Conservation (phyloP, 2,329 filamentous ascomycete species). For the Ophiobolus disseminans region DNA sequence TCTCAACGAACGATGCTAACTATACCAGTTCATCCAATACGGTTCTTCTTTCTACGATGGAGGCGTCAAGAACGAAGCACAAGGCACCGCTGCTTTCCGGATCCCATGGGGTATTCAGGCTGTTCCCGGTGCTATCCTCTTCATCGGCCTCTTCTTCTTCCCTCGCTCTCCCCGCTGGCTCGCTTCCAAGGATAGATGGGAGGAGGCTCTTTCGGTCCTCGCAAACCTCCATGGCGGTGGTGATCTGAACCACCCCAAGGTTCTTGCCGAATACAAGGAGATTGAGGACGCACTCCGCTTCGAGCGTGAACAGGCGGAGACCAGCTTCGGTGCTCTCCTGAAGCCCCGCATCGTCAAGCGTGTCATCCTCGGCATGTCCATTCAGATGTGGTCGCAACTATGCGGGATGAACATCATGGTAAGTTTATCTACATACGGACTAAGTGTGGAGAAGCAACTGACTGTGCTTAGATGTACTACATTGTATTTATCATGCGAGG, state of each 20-base stretch:
- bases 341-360: slow-evolving; percentile 63
- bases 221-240: slow-evolving; percentile 66
- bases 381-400: slow-evolving; percentile 67
- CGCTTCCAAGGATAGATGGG: slow-evolving; percentile 71
- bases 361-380: slow-evolving; percentile 63
- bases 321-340: slow-evolving; percentile 59
- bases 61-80: slow-evolving; percentile 48
- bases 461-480: slow-evolving; percentile 45
- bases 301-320: slow-evolving; percentile 60
- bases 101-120: slow-evolving; percentile 55
- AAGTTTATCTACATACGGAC: slow-evolving; percentile 24
- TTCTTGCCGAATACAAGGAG: slow-evolving; percentile 69
- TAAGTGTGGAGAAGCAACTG: background rate
- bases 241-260: slow-evolving; percentile 63
- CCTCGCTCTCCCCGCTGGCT: slow-evolving; percentile 70
- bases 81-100: slow-evolving; percentile 52
- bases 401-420: slow-evolving; percentile 68
- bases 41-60: slow-evolving; percentile 64
- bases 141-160: slow-evolving; percentile 52
- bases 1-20: background rate
- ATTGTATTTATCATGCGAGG: slow-evolving; percentile 68
- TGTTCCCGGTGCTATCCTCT: slow-evolving; percentile 49
- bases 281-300: slow-evolving; percentile 63
- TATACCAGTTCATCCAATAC: slow-evolving; percentile 66
- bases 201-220: slow-evolving; percentile 64